These are phyloP conservation scores for Erodium maritimum DNA, from an alignment of 345 rosid species.

Conservation along the genomic window DNA sequence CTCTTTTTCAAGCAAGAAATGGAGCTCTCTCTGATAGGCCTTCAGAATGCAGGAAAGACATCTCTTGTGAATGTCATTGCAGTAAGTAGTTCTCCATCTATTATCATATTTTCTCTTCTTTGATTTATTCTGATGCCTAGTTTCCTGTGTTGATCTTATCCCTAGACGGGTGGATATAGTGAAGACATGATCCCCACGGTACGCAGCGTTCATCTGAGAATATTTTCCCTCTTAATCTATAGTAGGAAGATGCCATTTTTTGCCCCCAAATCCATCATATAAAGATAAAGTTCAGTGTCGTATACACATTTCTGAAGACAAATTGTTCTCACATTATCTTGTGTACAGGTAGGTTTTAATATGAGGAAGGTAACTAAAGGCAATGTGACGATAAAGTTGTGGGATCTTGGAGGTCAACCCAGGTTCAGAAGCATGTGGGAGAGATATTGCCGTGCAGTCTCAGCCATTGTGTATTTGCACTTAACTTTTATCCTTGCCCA, in stretches of 20 bases:
- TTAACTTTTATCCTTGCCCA: not conserved
- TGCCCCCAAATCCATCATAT: too few species aligned
- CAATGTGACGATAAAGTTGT: slow-evolving; percentile 67
- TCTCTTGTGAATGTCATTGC: slow-evolving; percentile 58
- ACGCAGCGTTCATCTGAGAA: slow-evolving; percentile 3
- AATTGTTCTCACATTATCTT: not conserved
- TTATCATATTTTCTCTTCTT: slow-evolving; percentile 2
- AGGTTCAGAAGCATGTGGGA: slow-evolving; percentile 44
- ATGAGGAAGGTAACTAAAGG: slow-evolving; percentile 88
- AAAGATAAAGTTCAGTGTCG: not conserved
- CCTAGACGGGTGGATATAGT: slow-evolving; percentile 77
- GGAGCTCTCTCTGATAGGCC: slow-evolving; percentile 63
- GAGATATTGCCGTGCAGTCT: slow-evolving; percentile 30
- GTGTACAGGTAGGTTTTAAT: slow-evolving; percentile 63
- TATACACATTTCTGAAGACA: not conserved
- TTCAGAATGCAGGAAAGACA: slow-evolving; percentile 70
- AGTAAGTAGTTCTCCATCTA: slow-evolving; percentile 23
- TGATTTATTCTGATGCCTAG: slow-evolving; percentile 12
- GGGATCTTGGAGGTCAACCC: slow-evolving; percentile 85
- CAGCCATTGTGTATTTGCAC: slow-evolving; percentile 24
- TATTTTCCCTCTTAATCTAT: not conserved
- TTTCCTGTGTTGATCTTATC: slow-evolving; percentile 9
- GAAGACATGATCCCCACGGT: slow-evolving; percentile 96
- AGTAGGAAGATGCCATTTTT: not conserved
- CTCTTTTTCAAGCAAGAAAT: slow-evolving; percentile 61